Percentiles rank a stretch among this genome's conserved stretches.
These are phyloP conservation scores for Esteya vermicola DNA, from an alignment of 2,329 filamentous ascomycete species.

Conservation along the genomic window DNA sequence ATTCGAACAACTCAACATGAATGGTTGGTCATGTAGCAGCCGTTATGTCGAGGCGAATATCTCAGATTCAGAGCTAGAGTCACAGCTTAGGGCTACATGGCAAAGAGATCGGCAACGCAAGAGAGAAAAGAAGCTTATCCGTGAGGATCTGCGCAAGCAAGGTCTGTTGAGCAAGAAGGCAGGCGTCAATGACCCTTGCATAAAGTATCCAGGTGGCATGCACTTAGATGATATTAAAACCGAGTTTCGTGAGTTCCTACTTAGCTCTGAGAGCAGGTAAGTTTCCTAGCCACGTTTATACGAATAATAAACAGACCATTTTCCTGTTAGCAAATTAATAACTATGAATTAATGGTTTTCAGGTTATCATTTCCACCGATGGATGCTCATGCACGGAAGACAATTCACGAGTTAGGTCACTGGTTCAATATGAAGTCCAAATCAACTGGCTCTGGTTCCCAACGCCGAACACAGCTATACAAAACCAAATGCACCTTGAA, in stretches of 20 bases:
- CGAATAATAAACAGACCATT: background rate
- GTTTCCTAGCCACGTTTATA: conserved; percentile 14
- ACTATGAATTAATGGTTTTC: conserved; percentile 6
- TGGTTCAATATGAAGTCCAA: conserved; percentile 70
- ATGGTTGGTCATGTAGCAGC: conserved; percentile 58
- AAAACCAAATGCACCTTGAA: conserved; percentile 54
- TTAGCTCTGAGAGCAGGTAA: conserved; percentile 48
- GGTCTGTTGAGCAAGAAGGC: conserved; percentile 49
- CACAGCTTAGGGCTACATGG: conserved; percentile 43
- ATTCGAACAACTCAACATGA: conserved; percentile 64
- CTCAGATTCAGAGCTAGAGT: conserved; percentile 54
- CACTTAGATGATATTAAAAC: conserved; percentile 53
- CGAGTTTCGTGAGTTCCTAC: conserved; percentile 60
- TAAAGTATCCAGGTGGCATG: conserved; percentile 63
- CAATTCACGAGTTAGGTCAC: conserved; percentile 66
- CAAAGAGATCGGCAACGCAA: conserved; percentile 59
- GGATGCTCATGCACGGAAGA: conserved; percentile 61
- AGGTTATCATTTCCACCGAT: conserved; percentile 73
- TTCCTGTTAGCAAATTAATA: background rate
- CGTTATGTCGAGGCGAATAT: conserved; percentile 26
- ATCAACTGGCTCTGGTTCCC: conserved; percentile 59
- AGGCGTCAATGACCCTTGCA: conserved; percentile 43
- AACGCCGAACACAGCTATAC: conserved; percentile 62
- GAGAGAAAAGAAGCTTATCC: conserved; percentile 51
- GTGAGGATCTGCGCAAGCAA: conserved; percentile 52